These are phyloP conservation scores for Rhizodiscina lignyota DNA, from an alignment of 495 filamentous ascomycete genomes.

Conservation along the genomic window DNA sequence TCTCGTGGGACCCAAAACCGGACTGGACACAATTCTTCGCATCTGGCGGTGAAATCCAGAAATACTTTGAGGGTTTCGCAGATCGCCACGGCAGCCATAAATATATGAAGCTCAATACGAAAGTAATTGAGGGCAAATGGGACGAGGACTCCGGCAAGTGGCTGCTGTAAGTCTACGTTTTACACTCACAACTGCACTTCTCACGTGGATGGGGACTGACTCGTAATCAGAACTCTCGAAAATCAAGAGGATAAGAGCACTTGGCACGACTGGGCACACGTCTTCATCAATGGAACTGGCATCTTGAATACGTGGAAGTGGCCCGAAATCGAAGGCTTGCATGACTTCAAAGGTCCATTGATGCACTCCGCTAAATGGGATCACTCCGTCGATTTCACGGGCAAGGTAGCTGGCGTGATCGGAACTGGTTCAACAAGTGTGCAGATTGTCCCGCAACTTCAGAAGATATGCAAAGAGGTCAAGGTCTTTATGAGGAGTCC, in stretches of 20 bases:
- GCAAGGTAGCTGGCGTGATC: constrained; percentile 40
- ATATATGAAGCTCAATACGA: constrained; percentile 18
- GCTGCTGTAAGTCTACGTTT: no score
- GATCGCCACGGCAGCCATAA: constrained; percentile 13
- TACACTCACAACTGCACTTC: constrained; percentile 2
- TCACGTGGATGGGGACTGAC: no score
- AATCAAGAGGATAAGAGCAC: constrained; percentile 8
- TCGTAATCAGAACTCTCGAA: constrained; percentile 8
- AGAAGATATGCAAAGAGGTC: constrained; percentile 11
- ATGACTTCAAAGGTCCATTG: constrained; percentile 12
- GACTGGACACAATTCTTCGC: constrained; percentile 22
- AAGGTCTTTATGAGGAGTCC: constrained; percentile 12
- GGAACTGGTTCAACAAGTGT: constrained; percentile 23
- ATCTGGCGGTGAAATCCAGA: constrained; percentile 17
- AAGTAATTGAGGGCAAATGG: constrained; percentile 15
- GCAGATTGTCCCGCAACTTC: constrained; percentile 14
- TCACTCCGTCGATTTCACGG: constrained; percentile 31
- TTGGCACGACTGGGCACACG: constrained; percentile 12
- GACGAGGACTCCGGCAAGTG: constrained; percentile 13
- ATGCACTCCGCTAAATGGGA: constrained; percentile 42
- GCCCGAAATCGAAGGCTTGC: constrained; percentile 13
- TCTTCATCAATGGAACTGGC: constrained; percentile 19
- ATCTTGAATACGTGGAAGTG: constrained; percentile 17
- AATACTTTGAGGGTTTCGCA: constrained; percentile 19
- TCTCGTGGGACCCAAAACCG: constrained; percentile 19